Percentiles rank a stretch among this genome's conserved stretches.
Conservation (phyloP, 345 rosid species). For the Microthlaspi erraticum region DNA sequence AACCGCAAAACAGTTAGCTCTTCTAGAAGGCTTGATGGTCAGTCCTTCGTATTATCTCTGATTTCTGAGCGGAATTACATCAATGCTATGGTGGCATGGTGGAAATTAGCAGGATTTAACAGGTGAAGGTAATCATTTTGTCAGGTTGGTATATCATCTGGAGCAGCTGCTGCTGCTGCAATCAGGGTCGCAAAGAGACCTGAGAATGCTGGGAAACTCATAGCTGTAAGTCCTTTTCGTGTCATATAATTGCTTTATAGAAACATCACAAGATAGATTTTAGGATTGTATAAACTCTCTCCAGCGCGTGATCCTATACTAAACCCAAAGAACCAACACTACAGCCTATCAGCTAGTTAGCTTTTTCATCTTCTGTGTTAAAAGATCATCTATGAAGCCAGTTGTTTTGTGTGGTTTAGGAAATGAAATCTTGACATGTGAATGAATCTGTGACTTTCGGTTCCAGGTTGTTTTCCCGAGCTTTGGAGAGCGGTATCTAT, state of each 20-base stretch:
- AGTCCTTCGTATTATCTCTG: constrained; percentile 41
- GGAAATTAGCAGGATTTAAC: not conserved
- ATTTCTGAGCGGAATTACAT: not conserved
- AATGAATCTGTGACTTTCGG: not conserved
- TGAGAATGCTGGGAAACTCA: constrained; percentile 58
- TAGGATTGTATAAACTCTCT: not conserved
- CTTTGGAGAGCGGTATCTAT: constrained; percentile 90
- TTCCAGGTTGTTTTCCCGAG: constrained; percentile 93
- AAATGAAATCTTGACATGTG: not conserved
- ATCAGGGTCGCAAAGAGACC: constrained; percentile 55
- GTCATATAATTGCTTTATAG: not conserved
- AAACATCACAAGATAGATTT: not conserved
- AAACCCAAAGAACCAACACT: constrained; percentile 9
- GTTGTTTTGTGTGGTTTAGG: not conserved
- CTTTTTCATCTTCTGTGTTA: not conserved
- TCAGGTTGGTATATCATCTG: constrained; percentile 61
- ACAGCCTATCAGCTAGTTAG: constrained; percentile 8
- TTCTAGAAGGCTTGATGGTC: constrained; percentile 95
- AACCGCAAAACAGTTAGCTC: constrained; percentile 91
- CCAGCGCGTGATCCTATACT: not conserved
- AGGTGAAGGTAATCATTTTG: not conserved
- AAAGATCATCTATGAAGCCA: constrained; percentile 8
- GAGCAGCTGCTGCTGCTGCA: constrained; percentile 61
- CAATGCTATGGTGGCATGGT: not conserved
- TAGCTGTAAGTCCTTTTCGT: constrained; percentile 53